Evolutionary conservation across 441 rosid genomes (phyloP).

Genomic region (Gossypium lobatum): DNA sequence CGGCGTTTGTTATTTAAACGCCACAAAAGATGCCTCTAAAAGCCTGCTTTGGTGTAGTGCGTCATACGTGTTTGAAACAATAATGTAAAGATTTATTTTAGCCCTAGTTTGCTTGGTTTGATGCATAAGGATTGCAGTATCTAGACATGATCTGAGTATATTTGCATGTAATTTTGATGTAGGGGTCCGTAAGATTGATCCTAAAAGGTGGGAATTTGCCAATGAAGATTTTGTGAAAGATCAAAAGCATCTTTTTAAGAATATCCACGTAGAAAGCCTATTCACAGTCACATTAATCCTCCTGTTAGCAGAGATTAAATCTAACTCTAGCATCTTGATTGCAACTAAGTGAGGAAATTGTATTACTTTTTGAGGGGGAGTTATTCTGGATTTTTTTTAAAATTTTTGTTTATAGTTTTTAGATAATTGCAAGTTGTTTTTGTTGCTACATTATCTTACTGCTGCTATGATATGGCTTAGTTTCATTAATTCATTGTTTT

Average conservation of each 20-base stretch:
- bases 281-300: constrained; percentile 84
- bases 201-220: constrained; percentile 74
- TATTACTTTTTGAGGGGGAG: too few species aligned
- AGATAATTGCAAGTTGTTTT: too few species aligned
- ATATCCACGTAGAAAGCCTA: constrained; percentile 85
- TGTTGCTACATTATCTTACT: too few species aligned
- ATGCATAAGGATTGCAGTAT: background rate
- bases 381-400: too few species aligned
- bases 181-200: constrained; percentile 38
- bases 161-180: constrained; percentile 17
- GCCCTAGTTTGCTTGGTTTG: background rate
- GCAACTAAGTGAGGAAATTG: too few species aligned
- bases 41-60: too few species aligned
- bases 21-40: too few species aligned
- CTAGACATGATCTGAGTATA: background rate
- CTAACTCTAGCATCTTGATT: too few species aligned
- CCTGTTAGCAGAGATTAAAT: constrained; percentile 3
- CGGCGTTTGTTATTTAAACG: too few species aligned
- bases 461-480: too few species aligned
- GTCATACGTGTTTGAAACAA: background rate
- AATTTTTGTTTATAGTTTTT: too few species aligned
- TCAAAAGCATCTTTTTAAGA: constrained; percentile 86
- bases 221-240: constrained; percentile 79
- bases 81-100: background rate
- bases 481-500: too few species aligned